A percentile compares a stretch with the other conserved stretches of the same genome.
These are phyloP conservation scores for Lignosus rhinocerotis DNA, from an alignment of 1,284 basidiomycete genomes.

Conservation along the genomic window DNA sequence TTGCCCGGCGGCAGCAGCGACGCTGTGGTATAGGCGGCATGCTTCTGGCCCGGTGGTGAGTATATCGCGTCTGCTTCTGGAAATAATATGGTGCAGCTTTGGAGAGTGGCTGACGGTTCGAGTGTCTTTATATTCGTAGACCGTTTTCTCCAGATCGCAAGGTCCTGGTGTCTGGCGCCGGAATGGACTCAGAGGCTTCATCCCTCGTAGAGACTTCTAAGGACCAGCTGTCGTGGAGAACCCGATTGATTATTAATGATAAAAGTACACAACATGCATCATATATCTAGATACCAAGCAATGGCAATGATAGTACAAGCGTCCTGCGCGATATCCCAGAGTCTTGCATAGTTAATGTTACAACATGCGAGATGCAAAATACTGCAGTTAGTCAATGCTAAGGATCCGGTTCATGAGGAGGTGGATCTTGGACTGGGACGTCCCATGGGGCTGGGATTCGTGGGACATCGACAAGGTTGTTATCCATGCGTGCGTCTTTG, in stretches of 20 bases:
- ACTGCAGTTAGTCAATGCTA: background rate
- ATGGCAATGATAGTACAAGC: background rate
- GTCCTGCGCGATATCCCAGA: background rate
- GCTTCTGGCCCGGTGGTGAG: constrained; percentile 17
- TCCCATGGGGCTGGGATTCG: constrained; percentile 79
- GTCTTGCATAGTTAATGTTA: background rate
- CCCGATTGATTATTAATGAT: background rate
- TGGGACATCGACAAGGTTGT: constrained; percentile 70
- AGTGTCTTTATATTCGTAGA: background rate
- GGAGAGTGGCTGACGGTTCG: constrained; percentile 12
- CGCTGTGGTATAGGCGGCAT: background rate
- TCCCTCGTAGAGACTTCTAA: background rate
- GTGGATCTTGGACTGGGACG: constrained; percentile 10
- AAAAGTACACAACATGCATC: constrained; percentile 1
- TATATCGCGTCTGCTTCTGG: constrained; percentile 15
- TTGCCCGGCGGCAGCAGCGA: background rate
- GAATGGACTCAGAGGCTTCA: background rate
- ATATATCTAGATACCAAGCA: background rate
- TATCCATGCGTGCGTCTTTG: constrained; percentile 69
- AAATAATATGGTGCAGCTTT: constrained; percentile 24
- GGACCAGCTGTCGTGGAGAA: background rate
- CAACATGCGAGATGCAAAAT: background rate
- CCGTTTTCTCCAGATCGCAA: constrained; percentile 13
- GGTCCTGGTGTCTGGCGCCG: background rate
- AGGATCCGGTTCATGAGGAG: background rate